Evolutionary conservation across 352 stramenopile species (phyloP).

Genomic region (Globisporangium irregulare): DNA sequence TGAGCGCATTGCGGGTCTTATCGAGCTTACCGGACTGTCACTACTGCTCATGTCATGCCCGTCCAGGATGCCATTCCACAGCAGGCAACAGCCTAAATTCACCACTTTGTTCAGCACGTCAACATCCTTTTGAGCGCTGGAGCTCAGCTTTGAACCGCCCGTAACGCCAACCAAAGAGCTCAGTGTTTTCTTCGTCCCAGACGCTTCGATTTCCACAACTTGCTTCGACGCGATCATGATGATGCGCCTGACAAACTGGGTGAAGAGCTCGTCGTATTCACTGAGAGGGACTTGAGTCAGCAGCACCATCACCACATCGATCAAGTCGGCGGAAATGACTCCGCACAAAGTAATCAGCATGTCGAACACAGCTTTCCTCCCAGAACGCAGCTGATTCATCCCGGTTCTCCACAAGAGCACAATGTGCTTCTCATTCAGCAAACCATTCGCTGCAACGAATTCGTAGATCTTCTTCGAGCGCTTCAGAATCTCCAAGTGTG

Average conservation of each 20-base stretch:
- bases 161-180: constrained; percentile 59
- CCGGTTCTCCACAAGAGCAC: constrained; percentile 75
- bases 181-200: constrained; percentile 68
- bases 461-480: constrained; percentile 67
- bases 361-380: constrained; percentile 69
- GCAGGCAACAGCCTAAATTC: constrained; percentile 63
- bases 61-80: constrained; percentile 70
- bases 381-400: constrained; percentile 62
- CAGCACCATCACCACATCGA: constrained; percentile 74
- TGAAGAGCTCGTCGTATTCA: constrained; percentile 76
- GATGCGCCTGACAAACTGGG: constrained; percentile 78
- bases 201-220: constrained; percentile 61
- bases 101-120: constrained; percentile 77
- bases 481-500: constrained; percentile 82
- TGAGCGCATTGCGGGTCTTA: constrained; percentile 36
- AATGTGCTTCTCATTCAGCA: constrained; percentile 66
- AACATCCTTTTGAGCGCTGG: constrained; percentile 58
- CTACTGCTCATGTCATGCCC: constrained; percentile 25
- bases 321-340: constrained; percentile 64
- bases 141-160: constrained; percentile 44
- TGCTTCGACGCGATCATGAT: constrained; percentile 73
- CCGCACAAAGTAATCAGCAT: constrained; percentile 64
- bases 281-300: constrained; percentile 65
- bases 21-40: constrained; percentile 3
- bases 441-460: constrained; percentile 52